Evolutionary conservation across 2,329 filamentous ascomycete genomes (phyloP).

Genomic region (Diaporthe sp.): DNA sequence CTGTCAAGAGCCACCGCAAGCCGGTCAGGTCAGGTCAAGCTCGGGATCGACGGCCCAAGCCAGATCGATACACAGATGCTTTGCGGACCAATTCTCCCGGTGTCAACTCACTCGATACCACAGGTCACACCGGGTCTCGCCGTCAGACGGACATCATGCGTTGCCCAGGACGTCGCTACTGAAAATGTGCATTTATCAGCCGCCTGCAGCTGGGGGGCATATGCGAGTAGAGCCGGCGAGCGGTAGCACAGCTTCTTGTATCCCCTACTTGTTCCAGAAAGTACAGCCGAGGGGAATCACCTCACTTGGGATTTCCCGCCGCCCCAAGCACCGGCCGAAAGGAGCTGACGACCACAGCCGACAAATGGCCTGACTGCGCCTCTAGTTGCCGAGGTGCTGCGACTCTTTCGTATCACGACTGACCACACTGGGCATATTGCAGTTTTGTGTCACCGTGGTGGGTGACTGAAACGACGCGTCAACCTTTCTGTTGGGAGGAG

Average conservation of each 20-base stretch:
- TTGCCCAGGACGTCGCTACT: not conserved
- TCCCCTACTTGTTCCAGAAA: conserved; percentile 9
- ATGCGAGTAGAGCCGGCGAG: not conserved
- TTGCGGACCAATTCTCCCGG: not conserved
- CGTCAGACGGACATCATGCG: not conserved
- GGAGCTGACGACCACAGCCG: conserved; percentile 13
- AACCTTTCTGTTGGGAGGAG: not conserved
- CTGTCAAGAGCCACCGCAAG: not conserved
- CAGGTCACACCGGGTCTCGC: conserved; percentile 1
- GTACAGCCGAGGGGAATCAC: not conserved
- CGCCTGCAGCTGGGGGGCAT: not conserved
- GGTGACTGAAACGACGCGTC: conserved; percentile 22
- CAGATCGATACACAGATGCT: not conserved
- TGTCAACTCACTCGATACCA: not conserved
- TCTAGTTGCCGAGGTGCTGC: not conserved
- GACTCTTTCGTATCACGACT: not conserved
- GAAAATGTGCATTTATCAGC: not conserved
- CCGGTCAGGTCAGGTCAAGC: not conserved
- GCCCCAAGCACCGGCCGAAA: not conserved
- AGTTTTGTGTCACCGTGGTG: not conserved
- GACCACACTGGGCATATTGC: not conserved
- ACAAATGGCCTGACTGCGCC: conserved; percentile 15
- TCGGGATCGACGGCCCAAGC: not conserved
- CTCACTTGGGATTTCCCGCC: not conserved
- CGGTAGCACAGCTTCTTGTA: not conserved